Conservation (phyloP, 192 early-diverging fungal species). For the Coemansia sp. region DNA sequence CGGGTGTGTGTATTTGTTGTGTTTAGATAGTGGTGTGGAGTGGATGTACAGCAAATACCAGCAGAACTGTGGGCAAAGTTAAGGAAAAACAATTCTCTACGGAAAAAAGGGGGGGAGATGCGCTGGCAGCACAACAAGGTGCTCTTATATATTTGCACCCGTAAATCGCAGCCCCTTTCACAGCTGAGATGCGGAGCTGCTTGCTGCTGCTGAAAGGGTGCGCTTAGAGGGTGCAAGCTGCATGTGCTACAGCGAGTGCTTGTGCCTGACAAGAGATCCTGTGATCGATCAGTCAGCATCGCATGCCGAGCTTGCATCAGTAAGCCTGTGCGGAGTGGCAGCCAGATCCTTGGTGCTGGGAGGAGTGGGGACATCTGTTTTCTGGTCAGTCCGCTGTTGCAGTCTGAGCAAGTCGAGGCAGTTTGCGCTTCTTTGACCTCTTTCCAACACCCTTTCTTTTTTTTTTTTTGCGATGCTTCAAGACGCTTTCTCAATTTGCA, state of each 20-base stretch:
- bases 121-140: not conserved
- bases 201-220: not conserved
- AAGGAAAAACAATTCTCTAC: conserved; percentile 11
- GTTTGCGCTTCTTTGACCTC: not conserved
- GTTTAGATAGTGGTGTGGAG: not conserved
- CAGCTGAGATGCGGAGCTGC: not conserved
- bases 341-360: not conserved
- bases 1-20: not conserved
- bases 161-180: conserved; percentile 12
- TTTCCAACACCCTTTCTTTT: too few relatives aligned
- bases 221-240: not conserved
- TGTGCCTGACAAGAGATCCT: not conserved
- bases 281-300: not conserved
- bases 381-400: not conserved
- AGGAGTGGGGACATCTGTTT: not conserved
- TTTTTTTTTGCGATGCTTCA: not conserved
- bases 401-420: not conserved
- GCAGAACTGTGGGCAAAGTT: not conserved
- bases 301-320: not conserved
- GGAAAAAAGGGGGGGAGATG: conserved; percentile 3
- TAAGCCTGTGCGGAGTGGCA: not conserved
- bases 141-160: not conserved
- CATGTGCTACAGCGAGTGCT: not conserved
- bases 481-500: not conserved
- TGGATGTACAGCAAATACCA: not conserved